phyloP scores from a whole-genome alignment of 306 rosid species.

The Citrullus colocynthis region DNA sequence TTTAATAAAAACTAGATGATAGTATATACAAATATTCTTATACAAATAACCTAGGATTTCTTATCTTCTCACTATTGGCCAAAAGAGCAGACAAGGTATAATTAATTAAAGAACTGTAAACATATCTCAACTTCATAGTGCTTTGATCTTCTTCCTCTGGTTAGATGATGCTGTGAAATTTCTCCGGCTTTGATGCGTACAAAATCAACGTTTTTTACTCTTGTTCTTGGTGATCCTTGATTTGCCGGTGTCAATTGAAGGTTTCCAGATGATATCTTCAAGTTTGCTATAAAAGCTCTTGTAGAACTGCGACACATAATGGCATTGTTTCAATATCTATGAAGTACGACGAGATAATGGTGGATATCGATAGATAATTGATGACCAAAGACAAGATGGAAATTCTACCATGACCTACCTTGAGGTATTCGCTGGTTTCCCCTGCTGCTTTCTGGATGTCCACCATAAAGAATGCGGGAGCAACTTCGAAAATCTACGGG shows the following conservation, averaged over 20 bases:
- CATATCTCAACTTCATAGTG: neutral
- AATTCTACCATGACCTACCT: constrained; percentile 32
- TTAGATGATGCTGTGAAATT: neutral
- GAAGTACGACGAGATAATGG: neutral
- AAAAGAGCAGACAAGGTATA: neutral
- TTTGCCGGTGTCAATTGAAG: constrained; percentile 48
- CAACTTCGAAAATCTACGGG: constrained; percentile 67
- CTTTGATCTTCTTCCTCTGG: neutral
- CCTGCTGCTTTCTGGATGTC: constrained; percentile 82
- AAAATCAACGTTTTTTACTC: constrained; percentile 43
- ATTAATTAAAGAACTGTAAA: neutral
- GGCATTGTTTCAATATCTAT: neutral
- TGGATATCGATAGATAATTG: neutral
- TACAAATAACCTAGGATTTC: neutral
- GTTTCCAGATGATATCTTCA: constrained; percentile 94
- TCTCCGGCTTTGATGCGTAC: neutral
- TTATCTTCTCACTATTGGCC: neutral
- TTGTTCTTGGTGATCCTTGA: constrained; percentile 37
- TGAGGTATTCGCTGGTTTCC: constrained; percentile 68
- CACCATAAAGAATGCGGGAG: constrained; percentile 79
- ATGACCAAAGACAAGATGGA: neutral
- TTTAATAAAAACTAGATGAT: neutral
- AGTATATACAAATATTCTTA: neutral
- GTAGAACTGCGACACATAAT: constrained; percentile 46
- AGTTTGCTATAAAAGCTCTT: constrained; percentile 66